These are phyloP conservation scores for Agrostemma githago DNA, from an alignment of 148 eudicot species.

Conservation along the genomic window DNA sequence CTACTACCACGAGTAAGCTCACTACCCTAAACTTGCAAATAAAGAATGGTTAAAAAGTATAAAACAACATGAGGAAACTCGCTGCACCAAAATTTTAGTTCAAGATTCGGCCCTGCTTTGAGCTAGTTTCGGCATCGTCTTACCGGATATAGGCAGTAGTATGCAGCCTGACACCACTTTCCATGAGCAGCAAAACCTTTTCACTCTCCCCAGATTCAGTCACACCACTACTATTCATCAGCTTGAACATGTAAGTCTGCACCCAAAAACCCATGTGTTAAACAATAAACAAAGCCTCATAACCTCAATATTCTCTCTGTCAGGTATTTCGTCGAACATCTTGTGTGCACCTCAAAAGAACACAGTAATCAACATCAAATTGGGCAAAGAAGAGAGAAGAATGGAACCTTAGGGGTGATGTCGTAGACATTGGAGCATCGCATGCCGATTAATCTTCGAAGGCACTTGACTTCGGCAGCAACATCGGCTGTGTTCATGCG, in stretches of 20 bases:
- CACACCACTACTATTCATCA: conserved; percentile 96
- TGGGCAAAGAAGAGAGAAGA: background rate
- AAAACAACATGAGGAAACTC: too few species aligned
- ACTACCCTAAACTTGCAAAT: too few species aligned
- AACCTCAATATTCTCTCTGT: background rate
- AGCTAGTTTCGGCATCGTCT: background rate
- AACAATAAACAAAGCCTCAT: too few species aligned
- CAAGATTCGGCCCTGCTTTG: too few species aligned
- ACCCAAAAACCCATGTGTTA: conserved; percentile 13
- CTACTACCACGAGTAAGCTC: too few species aligned
- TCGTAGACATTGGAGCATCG: conserved; percentile 94
- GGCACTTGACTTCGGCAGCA: conserved; percentile 96
- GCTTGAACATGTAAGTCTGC: conserved; percentile 93
- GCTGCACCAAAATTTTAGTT: too few species aligned
- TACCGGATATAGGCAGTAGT: conserved; percentile 85
- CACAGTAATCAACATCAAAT: background rate
- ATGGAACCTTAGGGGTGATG: conserved; percentile 69
- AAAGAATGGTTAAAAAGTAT: too few species aligned
- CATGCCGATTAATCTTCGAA: conserved; percentile 84
- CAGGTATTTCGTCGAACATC: conserved; percentile 14
- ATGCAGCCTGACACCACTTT: conserved; percentile 91
- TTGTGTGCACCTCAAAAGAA: background rate
- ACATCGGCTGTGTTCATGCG: conserved; percentile 99
- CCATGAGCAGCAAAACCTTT: conserved; percentile 89
- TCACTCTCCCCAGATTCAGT: conserved; percentile 99